Conservation (phyloP, 139 green algal species). For the Coelastrella sp. region DNA sequence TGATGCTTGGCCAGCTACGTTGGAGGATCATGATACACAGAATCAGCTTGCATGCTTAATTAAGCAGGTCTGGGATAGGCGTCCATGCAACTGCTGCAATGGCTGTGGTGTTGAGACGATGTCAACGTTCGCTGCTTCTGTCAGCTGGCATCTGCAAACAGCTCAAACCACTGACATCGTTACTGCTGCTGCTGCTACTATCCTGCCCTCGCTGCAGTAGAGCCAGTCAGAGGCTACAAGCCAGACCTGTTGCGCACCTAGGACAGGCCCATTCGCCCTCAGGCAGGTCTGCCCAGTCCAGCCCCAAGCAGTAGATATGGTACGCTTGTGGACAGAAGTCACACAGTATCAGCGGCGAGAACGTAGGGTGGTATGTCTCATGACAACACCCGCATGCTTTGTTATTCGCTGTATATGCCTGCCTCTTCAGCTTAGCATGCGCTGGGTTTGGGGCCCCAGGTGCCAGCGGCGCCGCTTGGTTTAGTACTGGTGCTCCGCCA, state of each 20-base stretch:
- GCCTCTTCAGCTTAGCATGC: conserved; percentile 36
- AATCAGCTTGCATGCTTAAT: too few relatives aligned
- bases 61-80: too few relatives aligned
- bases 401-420: conserved; percentile 52
- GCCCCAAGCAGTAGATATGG: conserved; percentile 67
- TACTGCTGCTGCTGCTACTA: too few relatives aligned
- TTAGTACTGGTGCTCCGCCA: background rate
- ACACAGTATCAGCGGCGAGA: conserved; percentile 63
- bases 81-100: too few relatives aligned
- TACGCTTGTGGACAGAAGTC: conserved; percentile 68
- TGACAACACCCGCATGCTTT: conserved; percentile 49
- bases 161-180: too few relatives aligned
- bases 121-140: too few relatives aligned
- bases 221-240: too few relatives aligned
- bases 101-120: too few relatives aligned
- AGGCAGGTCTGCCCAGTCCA: conserved; percentile 57
- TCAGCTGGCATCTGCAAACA: too few relatives aligned
- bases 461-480: background rate
- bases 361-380: conserved; percentile 53
- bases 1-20: too few relatives aligned
- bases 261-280: conserved; percentile 62
- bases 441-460: conserved; percentile 23
- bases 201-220: too few relatives aligned
- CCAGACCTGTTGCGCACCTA: conserved; percentile 32
- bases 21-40: too few relatives aligned